Base-by-base conservation (phyloP, 768 basidiomycete species). In the Rhizopogon roseolus region DNA sequence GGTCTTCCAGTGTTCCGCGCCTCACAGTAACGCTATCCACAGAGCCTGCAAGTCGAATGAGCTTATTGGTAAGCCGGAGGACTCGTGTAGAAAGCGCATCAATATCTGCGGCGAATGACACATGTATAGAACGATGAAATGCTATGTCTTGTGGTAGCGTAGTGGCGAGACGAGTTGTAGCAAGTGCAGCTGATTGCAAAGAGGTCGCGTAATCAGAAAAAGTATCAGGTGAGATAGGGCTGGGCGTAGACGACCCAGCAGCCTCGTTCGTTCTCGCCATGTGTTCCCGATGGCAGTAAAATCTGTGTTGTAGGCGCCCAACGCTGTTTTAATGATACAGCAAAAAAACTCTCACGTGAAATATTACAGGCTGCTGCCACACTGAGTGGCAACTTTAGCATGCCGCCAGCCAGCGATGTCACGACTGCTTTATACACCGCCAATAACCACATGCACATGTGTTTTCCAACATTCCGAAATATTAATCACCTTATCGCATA, bases 71-170 rank as follows among this genome's bases (percentile, higher is more conserved):
- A 19, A 93, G 62, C 7, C 73, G 67, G 19, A 97, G 76, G 2
- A 95, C 77, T 29, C 82, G 76, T 14, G 77, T 69, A 0, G 90
- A 86, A 52, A 89, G 79, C 4, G 63, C 67, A 62, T 98, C 94
- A 36, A 97, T 69, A 40, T 85, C 81, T 51, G 74, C 74, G 2
- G 86, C 87, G 51, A 97, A 76, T 2, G 70, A 74, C 4, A 80
- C 69, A 66, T 95, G 88, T 57, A 98, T 81, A 2, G 94, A 90
- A 22, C 91, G 86, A 70, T 97, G 91, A 68, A 94, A 98, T n/a
- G 77, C 71, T 53, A 98, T 74, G 71, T 98, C 95, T 13, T 74
- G 57, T 3, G 93, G 87, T 3, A 92, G 73, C n/a, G 59, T 60
- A 1, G 73, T 71, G 0, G 88, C 80, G 48, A 77, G 72, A 50